Evolutionary conservation across 305 asterid species (phyloP).

Genomic region (Fraxinus dipetala): DNA sequence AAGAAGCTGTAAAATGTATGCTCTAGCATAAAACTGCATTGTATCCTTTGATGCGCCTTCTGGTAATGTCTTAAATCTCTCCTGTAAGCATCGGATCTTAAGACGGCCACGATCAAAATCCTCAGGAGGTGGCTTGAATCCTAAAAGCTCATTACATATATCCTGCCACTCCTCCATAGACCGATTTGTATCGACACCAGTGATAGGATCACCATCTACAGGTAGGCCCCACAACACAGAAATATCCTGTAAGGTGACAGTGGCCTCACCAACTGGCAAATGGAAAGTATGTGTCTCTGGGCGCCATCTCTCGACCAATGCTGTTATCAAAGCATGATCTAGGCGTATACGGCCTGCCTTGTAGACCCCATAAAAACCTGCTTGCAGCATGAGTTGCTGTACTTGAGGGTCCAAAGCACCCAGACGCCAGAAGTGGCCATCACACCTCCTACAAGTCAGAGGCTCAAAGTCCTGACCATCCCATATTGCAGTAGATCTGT

Average conservation of each 20-base stretch:
- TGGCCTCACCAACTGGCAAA: constrained; percentile 74
- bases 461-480: constrained; percentile 77
- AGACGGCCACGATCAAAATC: constrained; percentile 81
- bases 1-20: constrained; percentile 65
- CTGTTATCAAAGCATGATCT: constrained; percentile 76
- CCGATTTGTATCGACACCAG: constrained; percentile 72
- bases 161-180: constrained; percentile 77
- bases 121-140: constrained; percentile 65
- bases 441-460: constrained; percentile 73
- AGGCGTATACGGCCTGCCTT: constrained; percentile 78
- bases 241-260: constrained; percentile 72
- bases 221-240: constrained; percentile 79
- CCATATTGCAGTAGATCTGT: constrained; percentile 77
- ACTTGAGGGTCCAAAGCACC: constrained; percentile 65
- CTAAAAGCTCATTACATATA: constrained; percentile 64
- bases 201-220: constrained; percentile 68
- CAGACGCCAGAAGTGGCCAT: constrained; percentile 84
- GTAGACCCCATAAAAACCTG: constrained; percentile 80
- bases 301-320: constrained; percentile 83
- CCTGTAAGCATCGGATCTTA: constrained; percentile 64
- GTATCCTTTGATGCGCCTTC: constrained; percentile 60
- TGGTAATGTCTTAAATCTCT: constrained; percentile 61
- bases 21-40: constrained; percentile 59
- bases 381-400: constrained; percentile 61
- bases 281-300: constrained; percentile 87